Evolutionary conservation across 371 early-diverging fungal genomes (phyloP).

Genomic region (Capniomyces stellatus): DNA sequence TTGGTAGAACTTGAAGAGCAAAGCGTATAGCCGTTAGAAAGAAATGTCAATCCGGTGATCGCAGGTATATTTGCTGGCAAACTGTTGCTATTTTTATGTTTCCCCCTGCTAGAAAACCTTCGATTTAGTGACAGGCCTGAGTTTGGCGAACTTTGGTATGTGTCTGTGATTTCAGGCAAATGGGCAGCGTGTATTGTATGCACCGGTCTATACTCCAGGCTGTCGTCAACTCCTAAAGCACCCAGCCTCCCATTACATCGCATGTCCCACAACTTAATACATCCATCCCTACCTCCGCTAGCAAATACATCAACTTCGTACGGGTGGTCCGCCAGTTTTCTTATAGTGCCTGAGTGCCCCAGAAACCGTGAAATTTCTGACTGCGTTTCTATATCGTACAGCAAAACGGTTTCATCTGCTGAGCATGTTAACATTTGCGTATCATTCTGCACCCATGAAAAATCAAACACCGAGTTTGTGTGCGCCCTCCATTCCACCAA

Average conservation of each 20-base stretch:
- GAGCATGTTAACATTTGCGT: slow-evolving; percentile 63
- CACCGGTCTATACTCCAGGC: slow-evolving; percentile 11
- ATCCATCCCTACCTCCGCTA: slow-evolving; percentile 19
- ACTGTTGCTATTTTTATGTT: slow-evolving; percentile 5
- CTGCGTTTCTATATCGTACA: slow-evolving; percentile 71
- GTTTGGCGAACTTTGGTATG: neutral
- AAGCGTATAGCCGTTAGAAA: slow-evolving; percentile 4
- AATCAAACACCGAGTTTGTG: slow-evolving; percentile 59
- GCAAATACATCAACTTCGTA: slow-evolving; percentile 12
- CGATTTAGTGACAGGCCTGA: neutral
- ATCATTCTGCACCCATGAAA: slow-evolving; percentile 68
- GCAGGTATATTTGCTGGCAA: slow-evolving; percentile 11
- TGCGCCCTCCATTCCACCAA: slow-evolving; percentile 30
- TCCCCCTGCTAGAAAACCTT: neutral
- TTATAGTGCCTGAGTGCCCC: slow-evolving; percentile 21
- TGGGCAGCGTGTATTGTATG: slow-evolving; percentile 13
- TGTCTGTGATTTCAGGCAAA: neutral
- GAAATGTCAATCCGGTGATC: slow-evolving; percentile 1
- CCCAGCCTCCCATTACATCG: slow-evolving; percentile 12
- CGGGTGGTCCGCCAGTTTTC: slow-evolving; percentile 15
- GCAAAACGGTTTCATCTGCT: slow-evolving; percentile 68
- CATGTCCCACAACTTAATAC: slow-evolving; percentile 20
- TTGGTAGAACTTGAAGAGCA: slow-evolving; percentile 19
- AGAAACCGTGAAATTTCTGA: slow-evolving; percentile 32
- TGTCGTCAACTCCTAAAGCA: slow-evolving; percentile 3